These are phyloP conservation scores for Holtermanniella nyarrowii DNA, from an alignment of 768 basidiomycete genomes.

Conservation along the genomic window DNA sequence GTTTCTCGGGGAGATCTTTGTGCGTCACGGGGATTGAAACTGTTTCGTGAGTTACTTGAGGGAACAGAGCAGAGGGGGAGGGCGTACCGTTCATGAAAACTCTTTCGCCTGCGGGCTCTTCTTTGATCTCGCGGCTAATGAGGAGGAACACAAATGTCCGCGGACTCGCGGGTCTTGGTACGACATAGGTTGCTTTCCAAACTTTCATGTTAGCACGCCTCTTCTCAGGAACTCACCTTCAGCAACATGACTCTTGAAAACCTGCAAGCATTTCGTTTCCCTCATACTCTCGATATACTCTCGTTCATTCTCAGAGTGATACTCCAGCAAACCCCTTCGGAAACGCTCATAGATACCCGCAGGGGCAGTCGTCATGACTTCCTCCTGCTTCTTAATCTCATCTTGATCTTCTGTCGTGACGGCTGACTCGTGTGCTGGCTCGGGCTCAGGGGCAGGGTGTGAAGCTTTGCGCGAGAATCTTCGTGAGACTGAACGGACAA, in stretches of 20 bases:
- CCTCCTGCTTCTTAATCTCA: constrained; percentile 16
- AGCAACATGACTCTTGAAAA: constrained; percentile 25
- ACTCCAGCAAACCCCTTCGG: constrained; percentile 23
- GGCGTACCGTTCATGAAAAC: constrained; percentile 29
- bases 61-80: constrained; percentile 5
- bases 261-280: constrained; percentile 26
- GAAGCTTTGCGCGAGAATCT: constrained; percentile 2
- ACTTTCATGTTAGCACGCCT: constrained; percentile 3
- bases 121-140: constrained; percentile 16
- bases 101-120: constrained; percentile 15
- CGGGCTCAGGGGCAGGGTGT: too few species aligned
- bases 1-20: constrained; percentile 24
- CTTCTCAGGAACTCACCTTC: constrained; percentile 10
- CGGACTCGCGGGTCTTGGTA: constrained; percentile 23
- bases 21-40: constrained; percentile 38
- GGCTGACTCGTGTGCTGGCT: background rate
- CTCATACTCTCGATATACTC: constrained; percentile 37
- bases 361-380: constrained; percentile 12
- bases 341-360: constrained; percentile 25
- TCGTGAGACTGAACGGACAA: constrained; percentile 6
- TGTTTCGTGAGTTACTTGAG: background rate
- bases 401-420: background rate
- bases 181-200: constrained; percentile 32
- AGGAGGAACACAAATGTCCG: constrained; percentile 34
- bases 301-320: constrained; percentile 32